These are phyloP conservation scores for Candida schatavii DNA, from an alignment of 805 yeast genomes.

Conservation along the genomic window DNA sequence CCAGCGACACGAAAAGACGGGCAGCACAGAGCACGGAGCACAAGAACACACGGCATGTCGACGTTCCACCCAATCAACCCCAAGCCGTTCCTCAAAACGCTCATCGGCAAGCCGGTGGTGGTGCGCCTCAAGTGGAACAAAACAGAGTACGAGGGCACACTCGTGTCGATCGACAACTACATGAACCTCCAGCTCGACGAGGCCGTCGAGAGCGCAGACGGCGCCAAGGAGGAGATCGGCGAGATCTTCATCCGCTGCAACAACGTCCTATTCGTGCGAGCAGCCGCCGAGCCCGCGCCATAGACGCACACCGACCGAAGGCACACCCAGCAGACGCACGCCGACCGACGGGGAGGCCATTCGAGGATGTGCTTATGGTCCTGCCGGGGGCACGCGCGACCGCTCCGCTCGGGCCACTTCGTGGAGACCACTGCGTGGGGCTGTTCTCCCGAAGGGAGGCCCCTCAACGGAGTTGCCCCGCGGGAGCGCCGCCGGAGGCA, in stretches of 20 bases:
- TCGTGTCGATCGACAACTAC: conserved; percentile 82
- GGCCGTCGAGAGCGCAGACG: conserved; percentile 44
- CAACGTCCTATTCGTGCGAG: conserved; percentile 77
- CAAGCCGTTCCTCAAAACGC: conserved; percentile 79
- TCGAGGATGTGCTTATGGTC: no score
- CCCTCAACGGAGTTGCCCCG: no score
- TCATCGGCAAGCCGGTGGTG: conserved; percentile 66
- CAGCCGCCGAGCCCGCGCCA: conserved; percentile 14
- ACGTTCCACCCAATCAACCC: conserved; percentile 73
- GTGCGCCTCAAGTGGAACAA: conserved; percentile 88
- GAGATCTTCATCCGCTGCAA: conserved; percentile 89
- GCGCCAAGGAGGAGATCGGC: conserved; percentile 46
- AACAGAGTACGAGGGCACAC: conserved; percentile 79
- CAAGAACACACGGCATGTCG: conserved; percentile 1
- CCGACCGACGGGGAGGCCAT: no score
- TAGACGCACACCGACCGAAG: not conserved
- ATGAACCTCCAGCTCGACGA: conserved; percentile 81
- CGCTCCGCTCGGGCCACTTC: no score
- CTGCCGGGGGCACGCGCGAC: no score
- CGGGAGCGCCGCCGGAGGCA: no score
- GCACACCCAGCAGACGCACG: not conserved
- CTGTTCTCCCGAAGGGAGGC: no score
- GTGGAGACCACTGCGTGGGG: no score
- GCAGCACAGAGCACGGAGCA: not conserved
- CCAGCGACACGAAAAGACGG: not conserved